Evolutionary conservation across 148 eudicot genomes (phyloP).

Genomic region (Chenopodium quinoa): DNA sequence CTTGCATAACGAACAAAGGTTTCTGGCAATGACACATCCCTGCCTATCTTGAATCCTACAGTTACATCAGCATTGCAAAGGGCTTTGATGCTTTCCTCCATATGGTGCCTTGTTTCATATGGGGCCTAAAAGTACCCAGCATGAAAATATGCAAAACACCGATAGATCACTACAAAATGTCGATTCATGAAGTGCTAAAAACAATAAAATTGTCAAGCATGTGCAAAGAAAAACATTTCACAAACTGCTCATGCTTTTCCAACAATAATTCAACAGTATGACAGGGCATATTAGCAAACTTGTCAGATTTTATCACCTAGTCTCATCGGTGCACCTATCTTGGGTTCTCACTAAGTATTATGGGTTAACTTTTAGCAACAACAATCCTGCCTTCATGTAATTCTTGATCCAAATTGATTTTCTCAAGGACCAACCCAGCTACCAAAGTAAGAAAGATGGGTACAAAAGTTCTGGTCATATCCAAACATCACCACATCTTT

Average conservation of each 20-base stretch:
- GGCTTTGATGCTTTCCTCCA: constrained; percentile 85
- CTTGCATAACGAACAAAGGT: constrained; percentile 63
- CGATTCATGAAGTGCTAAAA: not conserved
- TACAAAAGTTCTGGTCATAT: not conserved
- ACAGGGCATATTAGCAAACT: not conserved
- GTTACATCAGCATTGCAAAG: constrained; percentile 86
- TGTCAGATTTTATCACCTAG: not conserved
- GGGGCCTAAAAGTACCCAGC: constrained; percentile 54
- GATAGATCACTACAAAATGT: not conserved
- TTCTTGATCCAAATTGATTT: not conserved
- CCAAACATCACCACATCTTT: not conserved
- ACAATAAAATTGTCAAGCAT: not conserved
- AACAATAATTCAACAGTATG: not conserved
- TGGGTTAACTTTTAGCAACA: no score
- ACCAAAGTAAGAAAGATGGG: not conserved
- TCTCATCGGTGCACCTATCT: not conserved
- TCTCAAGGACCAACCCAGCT: not conserved
- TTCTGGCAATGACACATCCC: constrained; percentile 82
- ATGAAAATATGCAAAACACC: not conserved
- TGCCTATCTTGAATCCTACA: constrained; percentile 72
- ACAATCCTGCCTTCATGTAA: not conserved
- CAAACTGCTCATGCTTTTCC: not conserved
- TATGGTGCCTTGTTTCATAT: constrained; percentile 73
- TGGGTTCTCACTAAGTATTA: not conserved
- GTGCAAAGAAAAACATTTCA: not conserved